Percentiles rank a stretch among this genome's conserved stretches.
Conservation (phyloP, 345 rosid species). For the thale cress (Arabidopsis thaliana) region TAIR10.1 NC_003074.8:7476001-7476500, state of each 20-base stretch:
- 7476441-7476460: no score
- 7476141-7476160: slow-evolving; percentile 4
- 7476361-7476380: no score
- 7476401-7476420: no score
- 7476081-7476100: slow-evolving; percentile 40
- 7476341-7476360: background rate
- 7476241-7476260: background rate
- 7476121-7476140: slow-evolving; percentile 13
- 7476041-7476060: slow-evolving; percentile 17
- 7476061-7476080: slow-evolving; percentile 38
- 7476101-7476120: slow-evolving; percentile 41
- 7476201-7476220: slow-evolving; percentile 18
- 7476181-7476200: slow-evolving; percentile 13
- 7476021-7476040: slow-evolving; percentile 14
- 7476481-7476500: no score
- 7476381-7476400: no score
- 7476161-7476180: slow-evolving; percentile 36
- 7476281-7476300: slow-evolving; percentile 13
- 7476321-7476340: slow-evolving; percentile 7
- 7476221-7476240: slow-evolving; percentile 14
- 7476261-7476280: background rate
- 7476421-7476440: no score
- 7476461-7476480: no score
- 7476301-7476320: slow-evolving; percentile 24
- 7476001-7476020: background rate